Conservation (phyloP, 495 filamentous ascomycete genomes). For the Daldinia vernicosa region DNA sequence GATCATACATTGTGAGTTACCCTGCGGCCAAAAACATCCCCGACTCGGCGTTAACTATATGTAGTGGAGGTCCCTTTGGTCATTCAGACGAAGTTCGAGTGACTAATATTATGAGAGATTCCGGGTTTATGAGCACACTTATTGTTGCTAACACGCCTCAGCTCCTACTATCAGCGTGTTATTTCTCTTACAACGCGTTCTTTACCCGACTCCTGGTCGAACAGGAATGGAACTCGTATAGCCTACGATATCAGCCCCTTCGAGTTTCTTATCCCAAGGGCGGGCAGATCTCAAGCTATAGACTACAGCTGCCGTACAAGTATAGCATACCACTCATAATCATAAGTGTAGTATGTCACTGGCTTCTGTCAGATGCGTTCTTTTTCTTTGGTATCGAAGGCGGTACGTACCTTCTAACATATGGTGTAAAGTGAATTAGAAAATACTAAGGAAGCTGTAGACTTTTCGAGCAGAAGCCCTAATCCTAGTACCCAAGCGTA, state of each 20-base stretch:
- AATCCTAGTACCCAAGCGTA: not conserved
- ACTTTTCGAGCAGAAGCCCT: not conserved
- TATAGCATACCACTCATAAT: not conserved
- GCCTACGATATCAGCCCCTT: not conserved
- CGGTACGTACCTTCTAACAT: not conserved
- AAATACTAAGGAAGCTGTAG: not conserved
- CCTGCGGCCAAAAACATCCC: not conserved
- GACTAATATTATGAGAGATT: not conserved
- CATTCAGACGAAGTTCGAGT: not conserved
- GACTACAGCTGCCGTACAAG: not conserved
- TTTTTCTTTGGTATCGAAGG: constrained; percentile 1
- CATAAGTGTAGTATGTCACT: not conserved
- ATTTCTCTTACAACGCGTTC: not conserved
- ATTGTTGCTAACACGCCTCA: not conserved
- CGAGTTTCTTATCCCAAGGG: not conserved
- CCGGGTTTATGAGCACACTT: not conserved
- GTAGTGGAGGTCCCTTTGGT: not conserved
- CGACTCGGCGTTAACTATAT: not conserved
- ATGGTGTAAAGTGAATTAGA: not conserved
- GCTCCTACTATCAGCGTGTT: not conserved
- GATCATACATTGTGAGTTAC: not conserved
- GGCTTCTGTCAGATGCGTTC: not conserved
- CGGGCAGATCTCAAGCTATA: not conserved
- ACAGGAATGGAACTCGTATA: not conserved
- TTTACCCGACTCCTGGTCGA: not conserved